Evolutionary conservation across 75 land plant species (phyloP).

Genomic region (Cupressus sempervirens): DNA sequence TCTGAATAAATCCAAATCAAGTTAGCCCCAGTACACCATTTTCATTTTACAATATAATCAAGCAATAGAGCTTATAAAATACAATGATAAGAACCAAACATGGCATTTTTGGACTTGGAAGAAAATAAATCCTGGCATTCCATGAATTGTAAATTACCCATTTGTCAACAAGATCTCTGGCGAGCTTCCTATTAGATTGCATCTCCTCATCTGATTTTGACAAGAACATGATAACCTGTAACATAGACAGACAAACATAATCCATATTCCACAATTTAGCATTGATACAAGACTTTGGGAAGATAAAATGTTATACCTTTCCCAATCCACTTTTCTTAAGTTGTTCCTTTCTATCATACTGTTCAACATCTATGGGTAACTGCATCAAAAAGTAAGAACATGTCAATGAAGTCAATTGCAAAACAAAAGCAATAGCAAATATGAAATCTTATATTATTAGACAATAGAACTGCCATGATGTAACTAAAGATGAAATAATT

Average conservation of each 20-base stretch:
- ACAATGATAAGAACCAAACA: not conserved
- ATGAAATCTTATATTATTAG: not conserved
- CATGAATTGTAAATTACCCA: constrained; percentile 64
- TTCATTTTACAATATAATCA: not conserved
- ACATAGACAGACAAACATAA: not conserved
- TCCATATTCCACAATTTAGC: not conserved
- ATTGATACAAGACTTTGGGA: not conserved
- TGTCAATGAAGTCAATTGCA: not conserved
- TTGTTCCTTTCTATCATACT: constrained; percentile 86
- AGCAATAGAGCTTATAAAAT: not conserved
- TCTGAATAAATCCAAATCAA: constrained; percentile 44
- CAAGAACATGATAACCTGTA: constrained; percentile 95
- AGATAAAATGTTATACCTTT: constrained; percentile 46
- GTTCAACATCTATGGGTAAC: constrained; percentile 94
- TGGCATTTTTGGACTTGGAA: not conserved
- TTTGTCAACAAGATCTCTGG: constrained; percentile 93
- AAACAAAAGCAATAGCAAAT: not conserved
- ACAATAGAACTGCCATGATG: not conserved
- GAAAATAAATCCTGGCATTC: constrained; percentile 1
- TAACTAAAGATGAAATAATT: not conserved
- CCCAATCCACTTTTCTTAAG: constrained; percentile 97
- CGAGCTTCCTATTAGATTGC: constrained; percentile 82
- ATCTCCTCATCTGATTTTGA: constrained; percentile 95
- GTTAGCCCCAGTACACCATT: not conserved
- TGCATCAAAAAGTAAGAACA: constrained; percentile 26